Evolutionary conservation across 148 eudicot species (phyloP).

Genomic region (Rhododendron ovatum): DNA sequence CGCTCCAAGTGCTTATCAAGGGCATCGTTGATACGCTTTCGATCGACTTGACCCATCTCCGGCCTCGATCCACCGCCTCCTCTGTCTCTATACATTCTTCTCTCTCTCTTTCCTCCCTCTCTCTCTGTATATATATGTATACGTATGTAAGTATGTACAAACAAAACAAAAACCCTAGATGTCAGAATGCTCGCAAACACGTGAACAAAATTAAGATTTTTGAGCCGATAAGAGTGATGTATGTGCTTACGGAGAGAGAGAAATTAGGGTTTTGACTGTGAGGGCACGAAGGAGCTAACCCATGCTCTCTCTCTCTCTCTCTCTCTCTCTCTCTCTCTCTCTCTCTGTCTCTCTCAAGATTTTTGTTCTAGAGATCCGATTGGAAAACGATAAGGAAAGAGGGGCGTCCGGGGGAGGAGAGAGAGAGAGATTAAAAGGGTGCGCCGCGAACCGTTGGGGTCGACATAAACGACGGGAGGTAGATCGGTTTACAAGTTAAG

Average conservation of each 20-base stretch:
- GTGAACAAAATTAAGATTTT: neutral
- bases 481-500: no score
- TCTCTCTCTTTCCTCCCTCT: neutral
- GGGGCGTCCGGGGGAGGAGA: neutral
- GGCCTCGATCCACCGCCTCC: slow-evolving; percentile 31
- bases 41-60: slow-evolving; percentile 42
- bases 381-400: neutral
- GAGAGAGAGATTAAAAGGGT: neutral
- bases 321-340: no score
- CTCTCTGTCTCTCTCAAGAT: no score
- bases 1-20: slow-evolving; percentile 58
- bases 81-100: slow-evolving; percentile 37
- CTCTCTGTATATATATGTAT: neutral
- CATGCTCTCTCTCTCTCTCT: neutral
- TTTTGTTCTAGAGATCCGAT: no score
- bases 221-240: neutral
- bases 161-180: neutral
- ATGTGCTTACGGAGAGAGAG: slow-evolving; percentile 14
- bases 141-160: neutral
- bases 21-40: slow-evolving; percentile 54
- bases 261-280: neutral
- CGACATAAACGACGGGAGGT: neutral
- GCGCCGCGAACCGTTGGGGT: neutral
- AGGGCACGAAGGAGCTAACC: neutral
- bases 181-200: neutral